Base-by-base conservation (phyloP, 495 filamentous ascomycete genomes). In the Aspergillus bridgeri region DNA sequence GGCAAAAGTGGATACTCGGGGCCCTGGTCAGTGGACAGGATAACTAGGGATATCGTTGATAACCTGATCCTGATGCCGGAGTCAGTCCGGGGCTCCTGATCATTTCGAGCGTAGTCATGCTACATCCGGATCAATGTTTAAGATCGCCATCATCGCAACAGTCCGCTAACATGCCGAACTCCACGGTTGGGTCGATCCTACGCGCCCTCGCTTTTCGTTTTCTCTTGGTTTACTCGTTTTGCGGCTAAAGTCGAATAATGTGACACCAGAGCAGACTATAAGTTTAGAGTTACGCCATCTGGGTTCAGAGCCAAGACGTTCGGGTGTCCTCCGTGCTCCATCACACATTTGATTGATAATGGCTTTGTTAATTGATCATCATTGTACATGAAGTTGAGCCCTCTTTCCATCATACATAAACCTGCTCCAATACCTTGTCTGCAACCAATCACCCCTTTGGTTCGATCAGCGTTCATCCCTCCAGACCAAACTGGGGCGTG, bases 401-500 rank as follows among this genome's bases (percentile, higher is more conserved):
- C 33, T 15, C 9, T 38, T 38, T 7, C 27, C 27, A 29, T 29
- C 5, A 29, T 29, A 9, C 27, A 29, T 29, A 29, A 29, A 7
- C 27, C 27, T 9, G 6, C 27, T 29, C 33, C 33, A 38, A 15
- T 38, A 3, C 7, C 33, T 4, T 38, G 33, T 38, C 9, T 3
- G 7, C 8, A 13, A 38, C 9, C 33, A 11, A 38, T 38, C 17
- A 38, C 33, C 33, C 1, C 33, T 38, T 38, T 38, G 33, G 33
- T 38, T 13, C 17, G 33, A 15, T 38, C 11, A 1, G 9, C 17
- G 33, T 11, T 38, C 33, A 38, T 15, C 33, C 33, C 7, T 38
- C 33, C 33, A 38, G 33, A 13, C 33, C 67, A 53, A 65, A 38
- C 62, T 62, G 57, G 56, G 67, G 64, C 18, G 65, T 42, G 46